These are phyloP conservation scores for Neurospora intermedia DNA, from an alignment of 495 filamentous ascomycete species.

Conservation along the genomic window DNA sequence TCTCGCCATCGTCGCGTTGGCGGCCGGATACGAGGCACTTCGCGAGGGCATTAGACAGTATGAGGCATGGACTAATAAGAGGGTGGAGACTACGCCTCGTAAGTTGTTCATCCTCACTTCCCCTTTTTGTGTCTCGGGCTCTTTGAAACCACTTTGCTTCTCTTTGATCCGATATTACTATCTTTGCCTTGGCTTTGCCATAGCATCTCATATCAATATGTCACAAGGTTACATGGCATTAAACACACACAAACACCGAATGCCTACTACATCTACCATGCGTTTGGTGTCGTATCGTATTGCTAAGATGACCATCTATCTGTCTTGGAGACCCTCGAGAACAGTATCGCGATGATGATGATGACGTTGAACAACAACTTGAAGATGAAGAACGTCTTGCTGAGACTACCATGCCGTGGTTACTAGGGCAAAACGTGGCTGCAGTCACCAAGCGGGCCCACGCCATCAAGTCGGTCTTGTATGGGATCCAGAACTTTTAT, in stretches of 20 bases:
- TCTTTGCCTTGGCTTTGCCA: neutral
- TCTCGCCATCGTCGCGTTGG: conserved; percentile 66
- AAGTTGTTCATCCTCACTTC: conserved; percentile 22
- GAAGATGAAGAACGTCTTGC: conserved; percentile 42
- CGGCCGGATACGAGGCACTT: conserved; percentile 83
- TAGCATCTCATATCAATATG: neutral
- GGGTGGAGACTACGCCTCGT: conserved; percentile 45
- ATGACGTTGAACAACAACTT: conserved; percentile 2
- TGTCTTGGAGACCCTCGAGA: neutral
- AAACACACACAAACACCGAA: neutral
- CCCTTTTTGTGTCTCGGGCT: neutral
- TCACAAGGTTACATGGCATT: neutral
- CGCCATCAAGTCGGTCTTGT: conserved; percentile 68
- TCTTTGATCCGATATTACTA: conserved; percentile 1
- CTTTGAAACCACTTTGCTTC: neutral
- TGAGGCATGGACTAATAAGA: conserved; percentile 49
- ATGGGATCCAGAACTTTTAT: conserved; percentile 94
- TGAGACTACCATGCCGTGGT: conserved; percentile 38
- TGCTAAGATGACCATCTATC: conserved; percentile 7
- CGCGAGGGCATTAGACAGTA: conserved; percentile 67
- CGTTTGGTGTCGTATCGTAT: neutral
- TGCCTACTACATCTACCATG: neutral
- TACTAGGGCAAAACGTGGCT: conserved; percentile 38
- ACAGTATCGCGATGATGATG: conserved; percentile 3
- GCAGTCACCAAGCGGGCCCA: conserved; percentile 54